Evolutionary conservation across 1,284 basidiomycete species (phyloP), one percentile per base, ranked within the genome.

Genomic region (Meira miltonrushii): DNA sequence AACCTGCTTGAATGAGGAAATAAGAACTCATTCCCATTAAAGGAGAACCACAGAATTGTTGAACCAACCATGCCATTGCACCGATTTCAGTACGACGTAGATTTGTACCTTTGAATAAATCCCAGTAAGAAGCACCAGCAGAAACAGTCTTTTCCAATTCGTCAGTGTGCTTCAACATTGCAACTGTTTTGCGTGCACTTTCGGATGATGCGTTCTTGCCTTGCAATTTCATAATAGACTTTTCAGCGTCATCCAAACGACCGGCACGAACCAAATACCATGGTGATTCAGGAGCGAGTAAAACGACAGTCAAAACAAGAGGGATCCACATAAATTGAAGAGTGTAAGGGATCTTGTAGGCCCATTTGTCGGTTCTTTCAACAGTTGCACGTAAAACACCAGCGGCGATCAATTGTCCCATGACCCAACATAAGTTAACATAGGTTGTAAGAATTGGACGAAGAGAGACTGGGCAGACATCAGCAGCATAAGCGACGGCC

Each of bases 251-350:
- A 39, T 81, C 82, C 58, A 76, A 60, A 6, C 81, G 72, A 40
- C 79, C 80, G 52, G 81, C 67, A 19, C 82, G 79, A 41, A 82
- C 81, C 25, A 82, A 73, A 79, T 79, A 82, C 81, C 80, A 82
- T 44, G 79, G 81, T 0, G 70, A 71, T 46, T 78, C 76, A 54
- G 76, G 74, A 8, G 77, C 78, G 40, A 80, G 71, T 59, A 63
- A 55, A 62, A 66, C 63, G 46, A 70, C 79, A 52, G 73, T 65
- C 48, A 75, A 55, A 65, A 80, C 65, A 23, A 72, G 71, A 10
- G 71, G 41, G 9, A 75, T 61, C 80, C 80, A 79, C 39, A 81
- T 58, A 79, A 79, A 81, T 70, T 81, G 79, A 50, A 81, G 57
- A 13, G 75, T 79, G 54, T 78, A 81, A n/a, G 80, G 80, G 40